A percentile compares a stretch with the other conserved stretches of the same genome.
Conservation (phyloP, 176 grass and related monocot species). For the Phragmites australis region DNA sequence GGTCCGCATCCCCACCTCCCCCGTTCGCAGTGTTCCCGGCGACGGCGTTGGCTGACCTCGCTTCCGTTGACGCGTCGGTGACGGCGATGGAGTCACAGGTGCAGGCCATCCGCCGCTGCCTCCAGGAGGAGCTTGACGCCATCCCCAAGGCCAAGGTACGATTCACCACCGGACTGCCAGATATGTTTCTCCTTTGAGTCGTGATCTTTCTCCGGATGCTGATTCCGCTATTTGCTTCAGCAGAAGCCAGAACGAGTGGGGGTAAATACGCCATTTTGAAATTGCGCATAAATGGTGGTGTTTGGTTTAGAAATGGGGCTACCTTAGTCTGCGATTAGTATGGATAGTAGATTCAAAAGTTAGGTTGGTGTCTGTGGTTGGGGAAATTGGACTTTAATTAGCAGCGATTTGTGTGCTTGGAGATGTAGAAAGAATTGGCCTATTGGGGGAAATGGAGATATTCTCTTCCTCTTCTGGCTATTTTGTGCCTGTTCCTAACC, state of each 20-base stretch:
- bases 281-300: neutral
- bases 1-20: neutral
- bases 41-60: slow-evolving; percentile 59
- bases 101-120: slow-evolving; percentile 52
- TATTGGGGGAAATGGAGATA: neutral
- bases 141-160: slow-evolving; percentile 93
- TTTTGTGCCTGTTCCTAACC: neutral
- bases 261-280: neutral
- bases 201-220: neutral
- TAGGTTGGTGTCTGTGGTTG: neutral
- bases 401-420: neutral
- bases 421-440: neutral
- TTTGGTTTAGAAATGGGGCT: neutral
- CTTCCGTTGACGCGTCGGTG: slow-evolving; percentile 58
- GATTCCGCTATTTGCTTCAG: slow-evolving; percentile 1
- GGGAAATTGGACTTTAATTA: neutral
- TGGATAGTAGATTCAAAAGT: neutral
- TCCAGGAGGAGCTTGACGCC: slow-evolving; percentile 79
- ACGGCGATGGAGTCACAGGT: slow-evolving; percentile 83
- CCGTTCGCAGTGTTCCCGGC: slow-evolving; percentile 62
- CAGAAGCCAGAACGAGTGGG: neutral
- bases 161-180: neutral
- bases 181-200: neutral
- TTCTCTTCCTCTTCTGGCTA: neutral
- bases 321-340: neutral